Percentiles rank a stretch among this genome's conserved stretches.
Evolutionary conservation across 257 asterid species (phyloP).

Genomic region (Ehretia macrophylla): DNA sequence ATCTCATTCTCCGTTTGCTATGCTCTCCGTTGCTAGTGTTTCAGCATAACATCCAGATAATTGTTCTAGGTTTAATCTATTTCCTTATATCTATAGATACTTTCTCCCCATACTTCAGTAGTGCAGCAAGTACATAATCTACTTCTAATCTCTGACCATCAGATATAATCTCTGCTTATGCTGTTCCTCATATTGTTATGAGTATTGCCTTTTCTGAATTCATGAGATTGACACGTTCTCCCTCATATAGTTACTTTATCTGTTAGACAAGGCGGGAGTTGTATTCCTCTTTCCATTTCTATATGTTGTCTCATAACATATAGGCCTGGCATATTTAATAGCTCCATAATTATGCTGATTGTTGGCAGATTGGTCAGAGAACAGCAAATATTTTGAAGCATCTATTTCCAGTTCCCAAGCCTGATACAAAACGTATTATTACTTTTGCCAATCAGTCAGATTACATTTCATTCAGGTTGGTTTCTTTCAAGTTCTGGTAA

Average conservation of each 20-base stretch:
- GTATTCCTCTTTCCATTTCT: too few relatives aligned
- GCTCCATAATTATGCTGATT: slow-evolving; percentile 15
- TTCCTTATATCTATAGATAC: too few relatives aligned
- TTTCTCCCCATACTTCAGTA: too few relatives aligned
- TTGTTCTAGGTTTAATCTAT: neutral
- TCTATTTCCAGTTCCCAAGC: slow-evolving; percentile 93
- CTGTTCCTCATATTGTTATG: too few relatives aligned
- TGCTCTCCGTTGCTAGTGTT: neutral
- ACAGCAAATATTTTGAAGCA: slow-evolving; percentile 78
- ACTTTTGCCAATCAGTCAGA: slow-evolving; percentile 81
- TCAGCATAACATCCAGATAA: neutral
- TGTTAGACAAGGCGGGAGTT: too few relatives aligned
- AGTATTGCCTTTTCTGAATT: too few relatives aligned
- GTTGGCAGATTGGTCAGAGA: slow-evolving; percentile 76
- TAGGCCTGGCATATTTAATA: neutral
- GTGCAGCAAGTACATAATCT: too few relatives aligned
- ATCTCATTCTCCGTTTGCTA: too few relatives aligned
- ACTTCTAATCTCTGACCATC: too few relatives aligned
- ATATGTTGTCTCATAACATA: neutral
- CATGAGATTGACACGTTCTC: too few relatives aligned
- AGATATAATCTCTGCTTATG: too few relatives aligned
- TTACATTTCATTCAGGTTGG: slow-evolving; percentile 86
- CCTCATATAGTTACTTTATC: too few relatives aligned
- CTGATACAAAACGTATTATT: slow-evolving; percentile 78
- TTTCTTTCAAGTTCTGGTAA: neutral